These are phyloP conservation scores for Kwoniella bestiolae DNA, from an alignment of 768 basidiomycete species.

Conservation along the genomic window DNA sequence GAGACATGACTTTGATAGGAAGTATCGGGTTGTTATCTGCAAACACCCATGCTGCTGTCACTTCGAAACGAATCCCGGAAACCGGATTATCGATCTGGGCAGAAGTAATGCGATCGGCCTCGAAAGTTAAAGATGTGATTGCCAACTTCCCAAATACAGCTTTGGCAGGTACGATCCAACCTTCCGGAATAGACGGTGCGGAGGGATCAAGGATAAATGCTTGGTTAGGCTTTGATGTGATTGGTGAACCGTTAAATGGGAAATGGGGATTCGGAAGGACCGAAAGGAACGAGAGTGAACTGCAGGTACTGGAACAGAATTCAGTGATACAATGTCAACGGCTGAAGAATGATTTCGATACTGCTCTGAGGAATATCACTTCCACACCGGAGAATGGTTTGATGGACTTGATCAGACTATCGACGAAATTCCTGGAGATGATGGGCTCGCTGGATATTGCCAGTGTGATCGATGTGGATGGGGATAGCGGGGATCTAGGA, in stretches of 20 bases:
- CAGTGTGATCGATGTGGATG: slow-evolving; percentile 53
- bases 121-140: slow-evolving; percentile 42
- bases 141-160: slow-evolving; percentile 27
- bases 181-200: slow-evolving; percentile 11
- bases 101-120: slow-evolving; percentile 43
- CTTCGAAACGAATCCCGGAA: slow-evolving; percentile 41
- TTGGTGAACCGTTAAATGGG: slow-evolving; percentile 32
- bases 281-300: slow-evolving; percentile 3
- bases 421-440: slow-evolving; percentile 20
- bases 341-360: slow-evolving; percentile 29
- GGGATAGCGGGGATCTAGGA: slow-evolving; percentile 45
- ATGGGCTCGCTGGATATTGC: slow-evolving; percentile 48
- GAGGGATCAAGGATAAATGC: slow-evolving; percentile 22
- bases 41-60: slow-evolving; percentile 67
- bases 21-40: slow-evolving; percentile 59
- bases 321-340: slow-evolving; percentile 27
- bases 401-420: slow-evolving; percentile 25
- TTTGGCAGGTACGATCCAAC: slow-evolving; percentile 11
- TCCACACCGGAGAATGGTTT: not conserved
- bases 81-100: slow-evolving; percentile 40
- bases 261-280: slow-evolving; percentile 40
- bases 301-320: slow-evolving; percentile 30
- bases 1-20: slow-evolving; percentile 71
- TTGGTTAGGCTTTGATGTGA: slow-evolving; percentile 18
- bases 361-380: slow-evolving; percentile 1